phyloP scores from a whole-genome alignment of 2,329 filamentous ascomycete genomes.

The Verticillium nonalfalfae region DNA sequence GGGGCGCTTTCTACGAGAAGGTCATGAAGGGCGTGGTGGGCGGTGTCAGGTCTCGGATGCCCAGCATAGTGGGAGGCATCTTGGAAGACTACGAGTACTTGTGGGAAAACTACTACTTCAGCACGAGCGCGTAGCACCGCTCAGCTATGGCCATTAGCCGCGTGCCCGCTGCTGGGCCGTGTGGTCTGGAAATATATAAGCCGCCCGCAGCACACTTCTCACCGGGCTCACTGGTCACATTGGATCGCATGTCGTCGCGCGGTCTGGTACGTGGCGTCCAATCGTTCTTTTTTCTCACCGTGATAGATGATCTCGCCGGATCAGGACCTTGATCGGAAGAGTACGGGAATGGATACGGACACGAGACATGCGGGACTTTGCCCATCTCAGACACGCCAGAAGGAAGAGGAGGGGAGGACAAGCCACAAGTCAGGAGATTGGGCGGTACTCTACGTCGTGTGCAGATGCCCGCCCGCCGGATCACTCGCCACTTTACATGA shows the following conservation, averaged over 20 bases:
- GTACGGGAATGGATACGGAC: background rate
- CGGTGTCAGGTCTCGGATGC: constrained; percentile 68
- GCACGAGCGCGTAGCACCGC: constrained; percentile 38
- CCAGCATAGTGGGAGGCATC: constrained; percentile 77
- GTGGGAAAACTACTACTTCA: constrained; percentile 98
- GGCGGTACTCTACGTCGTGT: too few species aligned
- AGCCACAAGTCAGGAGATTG: too few species aligned
- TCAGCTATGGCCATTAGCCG: background rate
- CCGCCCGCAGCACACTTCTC: background rate
- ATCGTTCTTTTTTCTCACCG: background rate
- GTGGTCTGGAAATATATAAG: background rate
- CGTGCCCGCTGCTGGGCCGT: background rate
- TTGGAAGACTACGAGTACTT: constrained; percentile 95
- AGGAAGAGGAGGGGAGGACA: too few species aligned
- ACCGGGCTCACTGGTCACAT: background rate
- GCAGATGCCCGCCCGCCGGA: too few species aligned
- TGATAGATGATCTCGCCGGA: background rate
- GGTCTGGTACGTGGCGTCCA: background rate
- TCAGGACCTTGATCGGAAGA: background rate
- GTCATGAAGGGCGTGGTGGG: constrained; percentile 71
- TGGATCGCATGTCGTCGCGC: background rate
- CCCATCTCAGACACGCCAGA: too few species aligned
- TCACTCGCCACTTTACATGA: too few species aligned
- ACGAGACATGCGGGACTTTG: background rate
- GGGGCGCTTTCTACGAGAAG: constrained; percentile 94